Base-by-base conservation (phyloP, 176 grass and related monocot species). In the Ensete glaucum region DNA sequence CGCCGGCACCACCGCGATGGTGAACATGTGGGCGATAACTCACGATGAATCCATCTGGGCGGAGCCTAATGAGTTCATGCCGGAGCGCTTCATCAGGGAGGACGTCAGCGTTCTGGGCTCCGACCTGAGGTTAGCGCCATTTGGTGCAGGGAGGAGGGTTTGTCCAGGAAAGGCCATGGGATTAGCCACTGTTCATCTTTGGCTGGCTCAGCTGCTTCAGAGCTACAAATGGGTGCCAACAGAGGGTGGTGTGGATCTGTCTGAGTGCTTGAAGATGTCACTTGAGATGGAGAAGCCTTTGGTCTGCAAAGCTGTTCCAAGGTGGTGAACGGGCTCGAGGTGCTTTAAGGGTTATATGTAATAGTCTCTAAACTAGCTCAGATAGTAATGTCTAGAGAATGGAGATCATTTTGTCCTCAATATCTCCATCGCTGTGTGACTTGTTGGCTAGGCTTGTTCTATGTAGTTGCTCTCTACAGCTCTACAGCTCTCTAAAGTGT, bases 231-330 rank as follows among this genome's bases (percentile, higher is more conserved):
- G 66, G 27, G 21, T 49, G 66, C 34, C 29, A 9, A 2, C 15
- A 1, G 66, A 19, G 15, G 4, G 34, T 19, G 27, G 26, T 4
- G 66, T 69, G 66, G 66, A 69, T 17, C 29, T 69, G 29, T 69
- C 66, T 1, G 66, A 69, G 3, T 49, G 66, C 29, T 49, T 69
- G 66, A 69, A 69, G 66, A 69, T 69, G 66, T 69, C 66, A 14
- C 66, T 69, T 13, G 66, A 69, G 66, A 69, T 69, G 27, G 66
- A 69, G 66, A 69, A 69, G 66, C 66, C 66, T 16, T 49, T 69
- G 15, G 66, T 48, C 14, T 69, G 66, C 6, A 49, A 8, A 34
- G 66, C 29, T 15, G 27, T 69, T 49, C 16, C 66, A 8, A 69
- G 66, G 66, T 49, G 15, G 14, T 69, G 66, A 50, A 56, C 2